Evolutionary conservation across 352 stramenopile species (phyloP).

Genomic region (Globisporangium iwayamae): DNA sequence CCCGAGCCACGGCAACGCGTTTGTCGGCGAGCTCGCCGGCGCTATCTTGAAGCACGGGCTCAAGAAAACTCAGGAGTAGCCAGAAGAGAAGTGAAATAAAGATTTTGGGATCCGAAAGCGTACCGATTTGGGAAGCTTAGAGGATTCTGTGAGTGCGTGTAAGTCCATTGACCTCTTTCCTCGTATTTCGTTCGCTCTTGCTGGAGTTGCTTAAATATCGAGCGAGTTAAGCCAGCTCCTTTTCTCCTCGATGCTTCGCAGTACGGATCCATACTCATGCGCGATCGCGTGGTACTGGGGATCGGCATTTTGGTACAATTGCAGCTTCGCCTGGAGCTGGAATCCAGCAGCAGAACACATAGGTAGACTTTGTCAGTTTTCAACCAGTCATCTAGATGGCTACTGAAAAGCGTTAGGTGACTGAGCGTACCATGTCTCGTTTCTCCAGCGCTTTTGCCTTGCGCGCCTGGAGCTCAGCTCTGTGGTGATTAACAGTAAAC

Average conservation of each 20-base stretch:
- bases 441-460: constrained; percentile 21
- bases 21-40: constrained; percentile 71
- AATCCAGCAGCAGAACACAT: not conserved
- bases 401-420: not conserved
- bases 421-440: constrained; percentile 13
- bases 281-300: constrained; percentile 35
- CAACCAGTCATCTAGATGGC: not conserved
- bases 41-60: constrained; percentile 73
- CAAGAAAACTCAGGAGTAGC: constrained; percentile 34
- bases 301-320: constrained; percentile 31
- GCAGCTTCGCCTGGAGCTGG: constrained; percentile 31
- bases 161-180: not conserved
- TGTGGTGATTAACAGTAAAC: constrained; percentile 1
- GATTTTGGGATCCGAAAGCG: not conserved
- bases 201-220: constrained; percentile 23
- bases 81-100: not conserved
- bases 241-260: constrained; percentile 37
- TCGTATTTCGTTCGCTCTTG: not conserved
- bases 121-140: not conserved
- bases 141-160: constrained; percentile 16
- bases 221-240: constrained; percentile 38
- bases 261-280: constrained; percentile 28
- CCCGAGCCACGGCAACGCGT: constrained; percentile 47
- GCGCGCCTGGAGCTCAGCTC: constrained; percentile 25
- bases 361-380: not conserved